A percentile compares a stretch with the other conserved stretches of the same genome.
Conservation (phyloP, 208 protist genomes). For the Crithidia expoeki region DNA sequence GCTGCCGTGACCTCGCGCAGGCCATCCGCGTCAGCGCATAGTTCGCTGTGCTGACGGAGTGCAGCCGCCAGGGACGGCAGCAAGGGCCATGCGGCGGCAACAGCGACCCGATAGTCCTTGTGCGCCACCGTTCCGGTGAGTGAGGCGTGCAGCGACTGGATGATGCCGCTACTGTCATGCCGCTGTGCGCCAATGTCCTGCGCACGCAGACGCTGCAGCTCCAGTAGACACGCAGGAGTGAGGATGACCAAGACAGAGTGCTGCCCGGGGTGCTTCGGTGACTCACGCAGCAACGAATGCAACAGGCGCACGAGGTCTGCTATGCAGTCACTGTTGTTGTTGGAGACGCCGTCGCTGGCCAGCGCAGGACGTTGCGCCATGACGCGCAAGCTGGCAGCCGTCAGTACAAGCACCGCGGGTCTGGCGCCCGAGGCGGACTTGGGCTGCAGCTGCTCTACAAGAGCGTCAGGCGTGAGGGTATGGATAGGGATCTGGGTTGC, state of each 20-base stretch:
- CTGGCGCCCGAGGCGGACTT: background rate
- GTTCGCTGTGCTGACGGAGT: background rate
- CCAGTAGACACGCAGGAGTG: constrained; percentile 16
- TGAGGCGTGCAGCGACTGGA: constrained; percentile 5
- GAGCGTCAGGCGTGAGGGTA: constrained; percentile 13
- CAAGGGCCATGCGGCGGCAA: constrained; percentile 20
- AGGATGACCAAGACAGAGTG: constrained; percentile 10
- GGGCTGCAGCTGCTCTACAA: constrained; percentile 10
- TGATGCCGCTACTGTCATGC: background rate
- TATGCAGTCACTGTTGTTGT: background rate
- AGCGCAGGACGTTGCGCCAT: constrained; percentile 2
- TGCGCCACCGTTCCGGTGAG: constrained; percentile 2
- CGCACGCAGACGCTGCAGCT: constrained; percentile 25
- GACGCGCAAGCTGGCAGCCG: constrained; percentile 16
- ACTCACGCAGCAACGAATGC: constrained; percentile 8
- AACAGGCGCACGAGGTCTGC: constrained; percentile 4
- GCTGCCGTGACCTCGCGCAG: constrained; percentile 24
- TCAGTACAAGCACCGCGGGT: constrained; percentile 24
- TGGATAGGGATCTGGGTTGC: constrained; percentile 13
- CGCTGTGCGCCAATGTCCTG: background rate
- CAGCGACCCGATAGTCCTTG: background rate
- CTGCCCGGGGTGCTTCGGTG: background rate
- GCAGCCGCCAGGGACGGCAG: constrained; percentile 12
- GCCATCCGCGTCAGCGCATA: constrained; percentile 14
- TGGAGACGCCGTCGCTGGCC: background rate